Conservation (phyloP, 169 alveolate genomes). For the Cryptosporidium tyzzeri region DNA sequence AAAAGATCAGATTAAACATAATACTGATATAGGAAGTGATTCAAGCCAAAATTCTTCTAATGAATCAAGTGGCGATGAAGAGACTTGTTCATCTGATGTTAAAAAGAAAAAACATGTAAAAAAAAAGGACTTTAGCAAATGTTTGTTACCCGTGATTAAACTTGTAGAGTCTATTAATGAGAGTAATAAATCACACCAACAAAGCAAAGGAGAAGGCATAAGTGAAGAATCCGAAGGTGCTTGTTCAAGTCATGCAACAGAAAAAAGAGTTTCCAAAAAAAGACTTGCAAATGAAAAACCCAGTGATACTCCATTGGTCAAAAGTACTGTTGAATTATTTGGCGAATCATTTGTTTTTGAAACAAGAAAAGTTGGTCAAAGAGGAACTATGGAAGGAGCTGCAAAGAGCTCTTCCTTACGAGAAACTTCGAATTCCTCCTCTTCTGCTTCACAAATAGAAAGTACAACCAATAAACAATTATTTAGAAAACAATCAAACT, state of each 20-base stretch:
- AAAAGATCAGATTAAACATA: not conserved
- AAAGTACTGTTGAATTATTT: not conserved
- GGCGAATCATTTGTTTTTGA: not conserved
- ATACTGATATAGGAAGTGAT: not conserved
- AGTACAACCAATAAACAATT: not conserved
- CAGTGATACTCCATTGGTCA: not conserved
- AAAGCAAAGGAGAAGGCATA: not conserved
- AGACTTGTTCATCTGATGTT: not conserved
- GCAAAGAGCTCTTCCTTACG: not conserved
- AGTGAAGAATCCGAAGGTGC: not conserved
- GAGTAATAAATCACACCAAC: not conserved
- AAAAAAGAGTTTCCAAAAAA: not conserved
- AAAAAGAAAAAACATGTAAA: not conserved
- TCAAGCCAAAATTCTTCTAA: too few species aligned
- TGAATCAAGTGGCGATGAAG: not conserved
- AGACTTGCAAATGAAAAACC: conserved; percentile 8
- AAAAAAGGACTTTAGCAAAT: not conserved
- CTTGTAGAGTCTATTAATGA: not conserved
- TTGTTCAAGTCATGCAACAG: not conserved
- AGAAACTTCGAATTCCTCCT: not conserved
- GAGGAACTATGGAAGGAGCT: too few species aligned
- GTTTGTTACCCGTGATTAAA: not conserved
- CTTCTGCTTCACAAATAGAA: not conserved
- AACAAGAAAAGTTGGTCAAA: not conserved
- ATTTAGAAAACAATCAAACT: too few species aligned